These are phyloP conservation scores for Claviceps cyperi DNA, from an alignment of 2,329 filamentous ascomycete species.

Conservation along the genomic window DNA sequence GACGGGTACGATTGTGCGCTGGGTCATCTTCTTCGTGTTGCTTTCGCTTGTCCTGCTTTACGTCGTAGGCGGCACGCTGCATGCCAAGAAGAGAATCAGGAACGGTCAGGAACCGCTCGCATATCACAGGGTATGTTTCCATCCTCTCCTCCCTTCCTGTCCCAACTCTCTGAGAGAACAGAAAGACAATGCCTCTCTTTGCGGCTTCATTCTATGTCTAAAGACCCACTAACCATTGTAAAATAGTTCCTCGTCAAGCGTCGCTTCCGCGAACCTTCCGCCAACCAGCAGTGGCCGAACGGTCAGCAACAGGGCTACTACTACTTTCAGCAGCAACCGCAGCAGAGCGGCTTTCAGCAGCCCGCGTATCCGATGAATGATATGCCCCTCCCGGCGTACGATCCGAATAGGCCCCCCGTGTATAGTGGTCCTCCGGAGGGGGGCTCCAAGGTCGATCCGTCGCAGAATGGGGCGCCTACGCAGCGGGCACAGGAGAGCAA, in stretches of 20 bases:
- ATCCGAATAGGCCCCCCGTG: slow-evolving; percentile 40
- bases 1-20: slow-evolving; percentile 55
- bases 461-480: slow-evolving; percentile 23
- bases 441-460: slow-evolving; percentile 38
- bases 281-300: slow-evolving; percentile 7
- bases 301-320: slow-evolving; percentile 14
- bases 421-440: slow-evolving; percentile 36
- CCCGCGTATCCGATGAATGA: slow-evolving; percentile 33
- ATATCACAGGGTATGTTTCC: slow-evolving; percentile 51
- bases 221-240: not conserved
- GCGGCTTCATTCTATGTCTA: not conserved
- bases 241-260: slow-evolving; percentile 36
- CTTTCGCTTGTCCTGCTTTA: slow-evolving; percentile 44
- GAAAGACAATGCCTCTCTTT: not conserved
- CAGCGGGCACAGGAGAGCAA: slow-evolving; percentile 12
- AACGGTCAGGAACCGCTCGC: slow-evolving; percentile 50
- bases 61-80: slow-evolving; percentile 53
- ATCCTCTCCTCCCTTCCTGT: not conserved
- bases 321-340: slow-evolving; percentile 11
- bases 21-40: slow-evolving; percentile 51
- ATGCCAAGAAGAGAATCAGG: slow-evolving; percentile 51
- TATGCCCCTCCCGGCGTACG: slow-evolving; percentile 43
- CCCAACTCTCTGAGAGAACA: not conserved
- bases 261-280: slow-evolving; percentile 13
- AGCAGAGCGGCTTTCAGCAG: slow-evolving; percentile 4